Evolutionary conservation across 768 basidiomycete genomes (phyloP), one percentile per base, ranked within the genome.

Genomic region (Phylloporus scabripes): DNA sequence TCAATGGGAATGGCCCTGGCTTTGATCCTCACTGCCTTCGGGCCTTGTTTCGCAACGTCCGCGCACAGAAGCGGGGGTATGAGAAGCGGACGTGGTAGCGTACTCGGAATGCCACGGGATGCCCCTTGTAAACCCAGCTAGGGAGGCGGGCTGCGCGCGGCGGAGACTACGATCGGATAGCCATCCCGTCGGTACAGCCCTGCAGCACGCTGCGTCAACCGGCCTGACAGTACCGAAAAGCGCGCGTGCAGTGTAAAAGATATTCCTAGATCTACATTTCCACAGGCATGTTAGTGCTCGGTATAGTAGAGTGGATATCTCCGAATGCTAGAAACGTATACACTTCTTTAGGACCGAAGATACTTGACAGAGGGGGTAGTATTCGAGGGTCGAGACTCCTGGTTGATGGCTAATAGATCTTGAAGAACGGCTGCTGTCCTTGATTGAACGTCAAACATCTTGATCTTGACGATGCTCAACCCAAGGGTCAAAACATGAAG

Each of bases 41-140:
- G 54, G 41, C 49, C 42, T 39, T 61, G 60, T 63, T 55, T 59
- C 46, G 53, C 56, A 41, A 34, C 21, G 18, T 54, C 59, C 34
- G 28, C 39, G 50, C 54, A 57, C 12, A 46, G 55, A 60, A 58
- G 53, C 50, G 53, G 52, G 48, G 26, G 36, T 48, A 52, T 56
- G 52, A 53, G 54, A 54, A 55, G 54, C 34, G 15, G 51, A 43
- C 17, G 37, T 49, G 20, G 51, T 42, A 50, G n/a, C n/a, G n/a
- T n/a, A n/a, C n/a, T n/a, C n/a, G n/a, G n/a, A 47, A 53, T 53
- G 44, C 45, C 56, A 53, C 50, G 50, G 40, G 43, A 45, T 46
- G 26, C 2, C 41, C 37, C 39, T 36, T 46, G 49, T 18, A 42
- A 37, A 15, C 32, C 49, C 5, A 45, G 32, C 48, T 21, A 28